Evolutionary conservation across 305 asterid genomes (phyloP).

Genomic region (Fraxinus angustifolia): DNA sequence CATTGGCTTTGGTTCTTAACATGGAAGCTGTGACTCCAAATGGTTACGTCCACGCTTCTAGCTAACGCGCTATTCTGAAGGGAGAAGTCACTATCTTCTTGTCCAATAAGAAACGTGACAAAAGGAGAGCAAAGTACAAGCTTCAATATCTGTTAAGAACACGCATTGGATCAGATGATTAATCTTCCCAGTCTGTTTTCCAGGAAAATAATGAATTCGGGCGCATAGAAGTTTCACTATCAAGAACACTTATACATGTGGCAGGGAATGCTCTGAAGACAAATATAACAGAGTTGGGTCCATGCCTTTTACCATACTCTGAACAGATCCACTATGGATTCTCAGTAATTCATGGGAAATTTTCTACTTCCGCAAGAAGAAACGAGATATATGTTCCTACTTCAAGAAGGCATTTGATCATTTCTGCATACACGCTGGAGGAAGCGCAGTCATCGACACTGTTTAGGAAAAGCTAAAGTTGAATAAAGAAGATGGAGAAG

Average conservation of each 20-base stretch:
- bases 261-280: slow-evolving; percentile 49
- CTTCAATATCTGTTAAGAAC: slow-evolving; percentile 39
- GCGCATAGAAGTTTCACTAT: slow-evolving; percentile 30
- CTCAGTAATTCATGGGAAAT: slow-evolving; percentile 22
- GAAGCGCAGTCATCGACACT: slow-evolving; percentile 46
- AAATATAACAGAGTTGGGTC: slow-evolving; percentile 47
- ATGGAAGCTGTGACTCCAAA: slow-evolving; percentile 47
- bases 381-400: slow-evolving; percentile 36
- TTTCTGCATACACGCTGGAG: slow-evolving; percentile 65
- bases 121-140: slow-evolving; percentile 33
- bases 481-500: slow-evolving; percentile 46
- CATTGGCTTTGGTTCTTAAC: slow-evolving; percentile 50
- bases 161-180: slow-evolving; percentile 52
- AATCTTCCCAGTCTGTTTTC: slow-evolving; percentile 39
- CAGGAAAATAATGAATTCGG: slow-evolving; percentile 36
- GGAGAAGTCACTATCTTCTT: slow-evolving; percentile 46
- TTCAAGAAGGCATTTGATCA: slow-evolving; percentile 52
- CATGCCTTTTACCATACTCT: slow-evolving; percentile 39
- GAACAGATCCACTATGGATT: slow-evolving; percentile 38
- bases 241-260: slow-evolving; percentile 38
- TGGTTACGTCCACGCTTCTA: slow-evolving; percentile 47
- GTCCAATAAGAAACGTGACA: slow-evolving; percentile 39
- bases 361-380: slow-evolving; percentile 3
- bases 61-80: slow-evolving; percentile 47
- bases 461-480: slow-evolving; percentile 47